Conservation (phyloP, 1,284 basidiomycete genomes). For the Meripilus lineatus region DNA sequence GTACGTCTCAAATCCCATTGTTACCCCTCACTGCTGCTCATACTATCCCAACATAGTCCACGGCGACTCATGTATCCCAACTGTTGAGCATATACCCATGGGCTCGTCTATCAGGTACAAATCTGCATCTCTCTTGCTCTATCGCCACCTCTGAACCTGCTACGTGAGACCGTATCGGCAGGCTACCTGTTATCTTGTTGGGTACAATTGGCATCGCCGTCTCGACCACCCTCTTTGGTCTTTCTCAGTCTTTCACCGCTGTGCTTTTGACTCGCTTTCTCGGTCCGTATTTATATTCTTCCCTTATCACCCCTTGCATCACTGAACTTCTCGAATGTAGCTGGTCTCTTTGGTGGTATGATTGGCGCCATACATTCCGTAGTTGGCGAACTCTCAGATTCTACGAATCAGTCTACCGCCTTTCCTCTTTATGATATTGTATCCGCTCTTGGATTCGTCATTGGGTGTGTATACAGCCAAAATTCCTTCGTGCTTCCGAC, state of each 20-base stretch:
- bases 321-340: conserved; percentile 12
- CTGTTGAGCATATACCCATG: conserved; percentile 31
- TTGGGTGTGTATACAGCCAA: conserved; percentile 40
- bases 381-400: conserved; percentile 62
- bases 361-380: conserved; percentile 57
- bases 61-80: conserved; percentile 24
- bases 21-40: no score
- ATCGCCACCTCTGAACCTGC: background rate
- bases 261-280: conserved; percentile 45
- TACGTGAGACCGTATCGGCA: conserved; percentile 52
- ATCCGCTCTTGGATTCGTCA: conserved; percentile 55
- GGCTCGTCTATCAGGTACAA: conserved; percentile 29
- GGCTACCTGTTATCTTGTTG: conserved; percentile 53
- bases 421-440: conserved; percentile 60
- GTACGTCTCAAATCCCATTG: conserved; percentile 10
- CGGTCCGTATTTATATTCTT: conserved; percentile 10
- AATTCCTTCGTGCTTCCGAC: background rate
- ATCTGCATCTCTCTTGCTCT: background rate
- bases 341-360: conserved; percentile 48
- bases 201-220: conserved; percentile 47
- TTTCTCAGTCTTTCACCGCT: conserved; percentile 43
- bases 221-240: conserved; percentile 48
- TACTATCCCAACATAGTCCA: conserved; percentile 17
- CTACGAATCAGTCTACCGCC: conserved; percentile 54
- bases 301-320: background rate